Evolutionary conservation across 306 rosid genomes (phyloP).

Genomic region (Acmispon strigosus): DNA sequence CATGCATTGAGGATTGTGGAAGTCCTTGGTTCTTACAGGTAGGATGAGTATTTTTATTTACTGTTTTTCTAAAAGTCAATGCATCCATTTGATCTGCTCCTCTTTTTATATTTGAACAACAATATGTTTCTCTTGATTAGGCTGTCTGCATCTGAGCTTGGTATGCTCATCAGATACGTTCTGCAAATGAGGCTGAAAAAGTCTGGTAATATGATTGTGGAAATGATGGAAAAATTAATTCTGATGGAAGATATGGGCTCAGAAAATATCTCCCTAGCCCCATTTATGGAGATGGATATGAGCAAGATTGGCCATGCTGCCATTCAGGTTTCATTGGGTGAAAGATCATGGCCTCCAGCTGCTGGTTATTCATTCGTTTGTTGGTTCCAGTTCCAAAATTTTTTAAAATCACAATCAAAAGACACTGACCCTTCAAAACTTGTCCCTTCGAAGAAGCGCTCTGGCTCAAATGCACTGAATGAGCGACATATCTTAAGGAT

Average conservation of each 20-base stretch:
- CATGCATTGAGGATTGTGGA: conserved; percentile 81
- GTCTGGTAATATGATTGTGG: conserved; percentile 74
- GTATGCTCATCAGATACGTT: conserved; percentile 68
- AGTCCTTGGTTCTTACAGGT: conserved; percentile 98
- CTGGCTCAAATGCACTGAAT: conserved; percentile 39
- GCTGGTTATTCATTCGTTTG: conserved; percentile 99
- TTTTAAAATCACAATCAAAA: conserved; percentile 63
- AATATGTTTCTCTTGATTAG: conserved; percentile 45
- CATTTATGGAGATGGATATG: conserved; percentile 95
- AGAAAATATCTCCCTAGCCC: conserved; percentile 78
- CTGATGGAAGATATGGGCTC: conserved; percentile 73
- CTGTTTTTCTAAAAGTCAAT: conserved; percentile 11
- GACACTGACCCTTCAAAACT: conserved; percentile 64
- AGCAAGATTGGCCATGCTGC: conserved; percentile 92
- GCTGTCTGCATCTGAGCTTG: conserved; percentile 79
- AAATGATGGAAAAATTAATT: conserved; percentile 88
- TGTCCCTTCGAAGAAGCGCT: conserved; percentile 53
- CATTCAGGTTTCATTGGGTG: conserved; percentile 97
- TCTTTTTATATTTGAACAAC: conserved; percentile 10
- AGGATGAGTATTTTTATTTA: conserved; percentile 9
- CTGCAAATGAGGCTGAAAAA: conserved; percentile 73
- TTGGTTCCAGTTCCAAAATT: conserved; percentile 90
- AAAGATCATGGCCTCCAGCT: conserved; percentile 99
- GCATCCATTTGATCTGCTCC: conserved; percentile 9
- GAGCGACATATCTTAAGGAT: conserved; percentile 59